Base-by-base conservation (phyloP, 2,329 filamentous ascomycete species). In the Colletotrichum camelliae region DNA sequence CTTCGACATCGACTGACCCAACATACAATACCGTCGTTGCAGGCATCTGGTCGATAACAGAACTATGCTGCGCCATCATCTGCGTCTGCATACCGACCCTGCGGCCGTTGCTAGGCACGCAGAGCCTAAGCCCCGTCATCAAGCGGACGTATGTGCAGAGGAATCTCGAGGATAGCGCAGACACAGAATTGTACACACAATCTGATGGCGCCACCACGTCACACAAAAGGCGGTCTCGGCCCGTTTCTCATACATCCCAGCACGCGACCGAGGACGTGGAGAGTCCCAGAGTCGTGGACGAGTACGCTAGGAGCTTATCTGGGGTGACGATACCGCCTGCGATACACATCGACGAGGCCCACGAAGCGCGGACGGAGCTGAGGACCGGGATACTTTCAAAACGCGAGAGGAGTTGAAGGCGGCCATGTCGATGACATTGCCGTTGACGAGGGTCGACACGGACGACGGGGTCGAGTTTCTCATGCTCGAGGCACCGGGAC, bases 31-130 rank as follows among this genome's bases (percentile, higher is more conserved):
- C 80, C 7, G 83, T 82, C 18, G 48, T 74, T 1, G 52, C 66
- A 10, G 67, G 65, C 1, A 81, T 83, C 73, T 86, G 85, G 83
- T 86, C 85, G 10, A 81, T 85, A 61, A 82, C 85, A 70, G 85
- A 87, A 75, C 81, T 85, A 65, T 84, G 84, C 74, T 81, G 83
- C 57, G 84, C 82, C 62, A 80, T 86, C 72, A 78, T 86, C 18
- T 86, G 85, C 73, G 81, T 84, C 39, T 85, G 84, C 76, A 81
- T 86, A 13, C 85, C 85, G 1, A 85, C 84, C 7, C 77, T 86
- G 3, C 80, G 84, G 1, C 83, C 83, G 21, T 60, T 83, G 4
- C 64, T 84, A 29, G 65, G 35, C 4, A n/a, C 64, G 1, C 35
- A 66, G 21, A 66, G 60, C 7, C 18, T 48, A 5, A 52, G 43